These are phyloP conservation scores for Clonostachys solani DNA, from an alignment of 2,329 filamentous ascomycete genomes.

Conservation along the genomic window DNA sequence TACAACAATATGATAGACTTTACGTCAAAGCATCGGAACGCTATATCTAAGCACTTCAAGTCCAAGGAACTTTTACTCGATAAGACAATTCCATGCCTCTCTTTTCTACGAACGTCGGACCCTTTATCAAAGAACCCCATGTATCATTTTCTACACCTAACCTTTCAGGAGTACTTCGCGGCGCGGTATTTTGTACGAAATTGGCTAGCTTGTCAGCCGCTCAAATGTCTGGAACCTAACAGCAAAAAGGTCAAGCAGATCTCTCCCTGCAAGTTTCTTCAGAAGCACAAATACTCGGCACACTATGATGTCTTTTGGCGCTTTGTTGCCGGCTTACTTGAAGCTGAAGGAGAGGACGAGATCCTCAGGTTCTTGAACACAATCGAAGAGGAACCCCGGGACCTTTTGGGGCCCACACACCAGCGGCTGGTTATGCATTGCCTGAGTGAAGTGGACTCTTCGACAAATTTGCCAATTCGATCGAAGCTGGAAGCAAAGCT, in stretches of 20 bases:
- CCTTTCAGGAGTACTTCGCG: slow-evolving; percentile 36
- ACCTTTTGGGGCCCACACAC: slow-evolving; percentile 27
- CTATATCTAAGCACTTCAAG: background rate
- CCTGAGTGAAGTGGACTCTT: slow-evolving; percentile 23
- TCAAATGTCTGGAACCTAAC: slow-evolving; percentile 8
- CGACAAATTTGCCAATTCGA: slow-evolving; percentile 3
- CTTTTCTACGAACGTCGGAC: slow-evolving; percentile 29
- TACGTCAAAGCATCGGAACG: slow-evolving; percentile 8
- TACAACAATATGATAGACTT: slow-evolving; percentile 25
- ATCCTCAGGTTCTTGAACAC: slow-evolving; percentile 16
- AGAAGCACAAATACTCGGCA: slow-evolving; percentile 26
- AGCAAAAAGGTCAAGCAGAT: slow-evolving; percentile 2
- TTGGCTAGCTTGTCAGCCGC: slow-evolving; percentile 11
- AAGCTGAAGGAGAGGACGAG: slow-evolving; percentile 4
- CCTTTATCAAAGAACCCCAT: slow-evolving; percentile 4
- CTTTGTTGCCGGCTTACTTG: slow-evolving; percentile 30
- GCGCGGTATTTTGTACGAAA: slow-evolving; percentile 28
- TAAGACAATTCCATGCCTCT: slow-evolving; percentile 15
- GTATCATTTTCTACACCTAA: slow-evolving; percentile 36
- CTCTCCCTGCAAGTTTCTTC: slow-evolving; percentile 16
- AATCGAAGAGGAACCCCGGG: slow-evolving; percentile 23
- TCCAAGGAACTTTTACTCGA: background rate
- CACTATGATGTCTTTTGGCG: slow-evolving; percentile 35
- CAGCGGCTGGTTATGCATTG: slow-evolving; percentile 31
- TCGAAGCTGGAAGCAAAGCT: slow-evolving; percentile 7